Evolutionary conservation across 108 stramenopile species (phyloP).

Genomic region (Cyclotella cryptica): DNA sequence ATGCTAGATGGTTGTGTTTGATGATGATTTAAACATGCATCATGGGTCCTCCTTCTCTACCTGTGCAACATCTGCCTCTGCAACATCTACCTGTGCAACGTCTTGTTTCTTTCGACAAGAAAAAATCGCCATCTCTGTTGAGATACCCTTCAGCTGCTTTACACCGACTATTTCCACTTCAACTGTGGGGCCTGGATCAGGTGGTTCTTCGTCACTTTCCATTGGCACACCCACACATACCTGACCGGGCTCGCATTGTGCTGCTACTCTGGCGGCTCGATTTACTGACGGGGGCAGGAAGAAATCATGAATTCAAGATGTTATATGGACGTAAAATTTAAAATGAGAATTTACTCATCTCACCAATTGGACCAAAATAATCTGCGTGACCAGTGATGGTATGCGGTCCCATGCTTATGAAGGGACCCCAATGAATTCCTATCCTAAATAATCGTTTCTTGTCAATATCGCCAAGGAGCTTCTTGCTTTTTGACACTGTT

Average conservation of each 20-base stretch:
- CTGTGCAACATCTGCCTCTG: background rate
- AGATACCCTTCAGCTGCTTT: conserved; percentile 51
- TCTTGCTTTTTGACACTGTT: conserved; percentile 22
- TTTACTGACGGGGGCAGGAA: conserved; percentile 33
- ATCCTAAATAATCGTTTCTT: conserved; percentile 29
- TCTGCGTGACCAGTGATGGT: conserved; percentile 58
- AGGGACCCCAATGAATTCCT: conserved; percentile 49
- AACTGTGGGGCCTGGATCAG: conserved; percentile 49
- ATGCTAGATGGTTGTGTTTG: no score
- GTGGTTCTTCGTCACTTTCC: conserved; percentile 43
- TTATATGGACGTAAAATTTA: background rate
- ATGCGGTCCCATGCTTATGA: conserved; percentile 58
- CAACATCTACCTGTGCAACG: background rate
- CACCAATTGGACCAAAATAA: conserved; percentile 60
- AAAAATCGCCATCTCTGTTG: conserved; percentile 46
- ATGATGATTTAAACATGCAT: no score
- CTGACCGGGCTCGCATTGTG: conserved; percentile 45
- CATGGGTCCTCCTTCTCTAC: background rate
- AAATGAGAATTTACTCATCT: background rate
- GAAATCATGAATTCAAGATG: background rate
- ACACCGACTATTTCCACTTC: conserved; percentile 51
- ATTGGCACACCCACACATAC: conserved; percentile 50
- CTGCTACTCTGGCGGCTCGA: conserved; percentile 55
- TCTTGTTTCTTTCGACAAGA: conserved; percentile 35
- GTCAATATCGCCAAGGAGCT: conserved; percentile 37